These are phyloP conservation scores for Saxophila tyrrhenica DNA, from an alignment of 495 filamentous ascomycete genomes.

Conservation along the genomic window DNA sequence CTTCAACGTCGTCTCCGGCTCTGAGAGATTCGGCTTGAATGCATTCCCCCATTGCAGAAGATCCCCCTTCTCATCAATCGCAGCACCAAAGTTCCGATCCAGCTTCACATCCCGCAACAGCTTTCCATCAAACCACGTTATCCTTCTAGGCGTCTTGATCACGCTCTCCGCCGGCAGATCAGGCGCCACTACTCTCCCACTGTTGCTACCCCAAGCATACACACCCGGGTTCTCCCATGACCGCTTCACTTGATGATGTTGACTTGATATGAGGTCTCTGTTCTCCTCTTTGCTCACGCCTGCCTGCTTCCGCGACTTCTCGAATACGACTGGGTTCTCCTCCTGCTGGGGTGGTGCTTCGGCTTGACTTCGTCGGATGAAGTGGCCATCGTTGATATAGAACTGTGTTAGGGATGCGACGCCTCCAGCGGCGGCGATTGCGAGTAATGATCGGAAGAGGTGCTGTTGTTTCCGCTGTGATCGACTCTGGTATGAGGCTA, in stretches of 20 bases:
- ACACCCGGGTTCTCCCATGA: conserved; percentile 85
- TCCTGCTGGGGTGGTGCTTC: conserved; percentile 32
- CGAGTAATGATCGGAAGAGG: conserved; percentile 12
- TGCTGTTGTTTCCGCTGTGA: conserved; percentile 14
- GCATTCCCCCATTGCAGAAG: conserved; percentile 83
- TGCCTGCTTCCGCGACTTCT: conserved; percentile 42
- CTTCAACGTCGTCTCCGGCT: conserved; percentile 59
- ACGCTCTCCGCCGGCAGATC: conserved; percentile 56
- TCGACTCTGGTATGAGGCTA: conserved; percentile 4
- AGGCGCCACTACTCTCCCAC: conserved; percentile 72
- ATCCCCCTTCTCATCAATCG: conserved; percentile 78
- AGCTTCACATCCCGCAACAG: conserved; percentile 82
- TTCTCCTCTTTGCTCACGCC: conserved; percentile 51
- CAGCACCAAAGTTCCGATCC: conserved; percentile 71
- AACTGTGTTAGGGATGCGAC: conserved; percentile 10
- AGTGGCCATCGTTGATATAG: conserved; percentile 15
- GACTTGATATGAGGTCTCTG: conserved; percentile 59
- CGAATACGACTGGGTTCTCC: conserved; percentile 44
- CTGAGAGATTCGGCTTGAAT: conserved; percentile 46
- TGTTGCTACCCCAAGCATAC: conserved; percentile 87
- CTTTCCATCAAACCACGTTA: conserved; percentile 75
- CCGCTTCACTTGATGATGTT: conserved; percentile 74
- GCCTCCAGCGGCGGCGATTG: conserved; percentile 14
- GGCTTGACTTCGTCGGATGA: conserved; percentile 31
- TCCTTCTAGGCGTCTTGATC: conserved; percentile 68